Evolutionary conservation across 345 rosid genomes (phyloP), one percentile per base, ranked within the genome.

Genomic region (Streptanthus diversifolius): DNA sequence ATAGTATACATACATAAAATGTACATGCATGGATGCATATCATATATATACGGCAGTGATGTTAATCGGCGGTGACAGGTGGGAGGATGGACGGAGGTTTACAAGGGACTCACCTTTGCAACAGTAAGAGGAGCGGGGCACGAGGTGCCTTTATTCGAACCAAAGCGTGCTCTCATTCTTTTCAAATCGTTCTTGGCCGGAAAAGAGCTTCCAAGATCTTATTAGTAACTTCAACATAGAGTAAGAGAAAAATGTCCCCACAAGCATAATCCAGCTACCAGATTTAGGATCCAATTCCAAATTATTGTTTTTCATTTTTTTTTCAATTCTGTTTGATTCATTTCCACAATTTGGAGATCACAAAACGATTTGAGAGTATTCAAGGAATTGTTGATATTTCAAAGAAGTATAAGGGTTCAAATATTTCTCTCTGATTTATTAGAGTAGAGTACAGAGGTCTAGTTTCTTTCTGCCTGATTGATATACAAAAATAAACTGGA

Each of bases 21-120:
- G 35, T 27, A 30, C 32, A 67, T 47, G 11, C 27, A 47, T 18
- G 32, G n/a, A 51, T 22, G 47, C 12, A 24, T 59, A 22, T 19
- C 52, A 48, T 37, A 43, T 53, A 12, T 18, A 58, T 13, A 52
- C 21, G 70, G 4, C 9, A 30, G 57, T 68, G 51, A 68, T 33
- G 70, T 30, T 68, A 32, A 48, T 5, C 14, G 24, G 40, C 4
- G 10, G 39, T 32, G n/a, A 49, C 53, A 90, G 97, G 97, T 93
- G 5, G 98, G 95, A 79, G 98, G 98, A 37, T 87, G 96, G 96
- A 88, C 96, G 15, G 93, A 89, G 70, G 90, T 82, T 18, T 85
- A 86, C 69, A 61, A 81, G 21, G 88, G 90, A 11, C 71, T 87
- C 69, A 87, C 85, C 12, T 87, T 87, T 56, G 91, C 87, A 71